phyloP scores from a whole-genome alignment of 2,329 filamentous ascomycete genomes.

The Albophoma yamanashiensis region DNA sequence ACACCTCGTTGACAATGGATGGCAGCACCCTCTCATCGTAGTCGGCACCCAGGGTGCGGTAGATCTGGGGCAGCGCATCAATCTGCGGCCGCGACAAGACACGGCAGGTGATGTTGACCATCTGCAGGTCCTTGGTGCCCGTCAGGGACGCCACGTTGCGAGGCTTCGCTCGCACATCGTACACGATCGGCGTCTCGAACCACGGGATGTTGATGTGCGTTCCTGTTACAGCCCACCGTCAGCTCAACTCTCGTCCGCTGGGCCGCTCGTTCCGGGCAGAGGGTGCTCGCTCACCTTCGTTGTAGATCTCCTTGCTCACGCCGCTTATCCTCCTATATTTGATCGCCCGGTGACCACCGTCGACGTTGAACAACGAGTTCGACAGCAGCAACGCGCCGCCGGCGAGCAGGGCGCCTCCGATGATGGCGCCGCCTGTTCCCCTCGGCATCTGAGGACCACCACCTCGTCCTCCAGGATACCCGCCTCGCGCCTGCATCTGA shows the following conservation, averaged over 20 bases:
- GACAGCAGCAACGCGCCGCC: slow-evolving; percentile 42
- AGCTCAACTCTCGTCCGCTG: slow-evolving; percentile 3
- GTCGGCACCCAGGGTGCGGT: slow-evolving; percentile 87
- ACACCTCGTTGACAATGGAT: slow-evolving; percentile 95
- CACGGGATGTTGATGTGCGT: slow-evolving; percentile 92
- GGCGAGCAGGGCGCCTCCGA: slow-evolving; percentile 31
- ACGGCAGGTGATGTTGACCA: slow-evolving; percentile 99
- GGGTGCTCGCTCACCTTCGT: slow-evolving; percentile 55
- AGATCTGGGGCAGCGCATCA: slow-evolving; percentile 88
- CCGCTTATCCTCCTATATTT: slow-evolving; percentile 91
- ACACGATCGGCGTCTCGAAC: slow-evolving; percentile 94
- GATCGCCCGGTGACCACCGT: slow-evolving; percentile 97
- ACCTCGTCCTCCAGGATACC: slow-evolving; percentile 30
- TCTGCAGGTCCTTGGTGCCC: slow-evolving; percentile 97
- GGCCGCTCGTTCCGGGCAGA: background rate
- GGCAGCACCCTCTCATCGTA: slow-evolving; percentile 96
- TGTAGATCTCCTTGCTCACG: slow-evolving; percentile 94
- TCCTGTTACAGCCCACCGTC: slow-evolving; percentile 36
- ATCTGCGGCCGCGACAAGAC: slow-evolving; percentile 87
- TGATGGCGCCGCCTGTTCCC: slow-evolving; percentile 27
- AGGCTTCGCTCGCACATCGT: slow-evolving; percentile 96
- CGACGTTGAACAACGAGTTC: slow-evolving; percentile 68
- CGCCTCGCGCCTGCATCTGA: slow-evolving; percentile 33
- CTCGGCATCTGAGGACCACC: slow-evolving; percentile 31
- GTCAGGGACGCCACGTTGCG: slow-evolving; percentile 94